Conservation (phyloP, 2,329 filamentous ascomycete species). For the Microthyrium microscopicum region DNA sequence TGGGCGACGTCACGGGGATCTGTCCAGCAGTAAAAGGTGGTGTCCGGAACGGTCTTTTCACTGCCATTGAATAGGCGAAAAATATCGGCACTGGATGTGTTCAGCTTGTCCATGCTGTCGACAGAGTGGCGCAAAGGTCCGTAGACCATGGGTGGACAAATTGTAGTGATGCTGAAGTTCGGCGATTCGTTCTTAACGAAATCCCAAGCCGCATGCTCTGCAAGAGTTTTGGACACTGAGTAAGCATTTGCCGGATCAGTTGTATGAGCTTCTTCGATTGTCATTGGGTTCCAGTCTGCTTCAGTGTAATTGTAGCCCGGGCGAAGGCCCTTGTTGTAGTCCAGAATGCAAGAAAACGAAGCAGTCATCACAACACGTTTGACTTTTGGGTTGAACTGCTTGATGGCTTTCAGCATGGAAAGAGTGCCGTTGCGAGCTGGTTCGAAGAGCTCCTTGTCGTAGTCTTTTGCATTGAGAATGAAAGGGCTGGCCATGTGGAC, state of each 20-base stretch:
- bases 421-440: slow-evolving; percentile 15
- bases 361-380: slow-evolving; percentile 31
- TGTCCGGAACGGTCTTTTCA: slow-evolving; percentile 20
- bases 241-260: slow-evolving; percentile 11
- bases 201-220: slow-evolving; percentile 14
- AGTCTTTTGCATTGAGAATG: neutral
- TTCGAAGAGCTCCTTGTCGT: slow-evolving; percentile 8
- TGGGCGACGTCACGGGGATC: slow-evolving; percentile 31
- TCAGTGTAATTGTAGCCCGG: slow-evolving; percentile 20
- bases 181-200: slow-evolving; percentile 13
- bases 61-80: slow-evolving; percentile 13
- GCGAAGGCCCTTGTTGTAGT: slow-evolving; percentile 20
- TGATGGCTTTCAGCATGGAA: slow-evolving; percentile 12
- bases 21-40: slow-evolving; percentile 28
- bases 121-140: slow-evolving; percentile 13
- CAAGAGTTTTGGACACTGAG: slow-evolving; percentile 13
- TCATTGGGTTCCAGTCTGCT: slow-evolving; percentile 15
- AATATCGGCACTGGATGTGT: slow-evolving; percentile 13
- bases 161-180: slow-evolving; percentile 12
- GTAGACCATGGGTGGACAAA: slow-evolving; percentile 16
- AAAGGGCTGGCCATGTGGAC: slow-evolving; percentile 4
- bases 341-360: slow-evolving; percentile 32
- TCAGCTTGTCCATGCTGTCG: slow-evolving; percentile 10
- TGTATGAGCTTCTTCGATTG: slow-evolving; percentile 13
- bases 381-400: slow-evolving; percentile 12